Evolutionary conservation across 1,139 yeast genomes (phyloP).

Genomic region (Blastobotrys raffinosifermentans): DNA sequence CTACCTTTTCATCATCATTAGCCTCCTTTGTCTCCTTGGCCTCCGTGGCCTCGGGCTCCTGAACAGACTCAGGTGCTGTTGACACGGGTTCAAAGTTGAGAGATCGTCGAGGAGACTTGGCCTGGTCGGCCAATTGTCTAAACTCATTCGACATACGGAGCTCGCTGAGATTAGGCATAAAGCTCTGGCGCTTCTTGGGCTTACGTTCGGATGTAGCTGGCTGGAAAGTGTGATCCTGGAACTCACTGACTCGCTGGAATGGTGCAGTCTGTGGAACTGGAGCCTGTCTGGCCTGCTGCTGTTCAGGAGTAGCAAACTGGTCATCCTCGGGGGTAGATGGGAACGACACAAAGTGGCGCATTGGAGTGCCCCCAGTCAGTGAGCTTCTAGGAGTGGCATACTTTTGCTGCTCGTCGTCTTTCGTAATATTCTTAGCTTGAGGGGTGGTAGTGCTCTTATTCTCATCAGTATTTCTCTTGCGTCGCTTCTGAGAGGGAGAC

Average conservation of each 20-base stretch:
- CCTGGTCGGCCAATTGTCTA: not conserved
- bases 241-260: slow-evolving; percentile 6
- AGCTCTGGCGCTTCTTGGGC: slow-evolving; percentile 20
- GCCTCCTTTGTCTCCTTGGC: slow-evolving; percentile 6
- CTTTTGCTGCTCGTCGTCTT: slow-evolving; percentile 3
- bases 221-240: slow-evolving; percentile 13
- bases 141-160: slow-evolving; percentile 23
- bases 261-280: slow-evolving; percentile 9
- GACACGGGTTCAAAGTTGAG: not conserved
- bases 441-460: slow-evolving; percentile 1
- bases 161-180: slow-evolving; percentile 24
- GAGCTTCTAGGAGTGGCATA: not conserved
- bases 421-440: slow-evolving; percentile 1
- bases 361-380: slow-evolving; percentile 11
- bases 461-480: not conserved
- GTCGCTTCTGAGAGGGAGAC: slow-evolving; percentile 1
- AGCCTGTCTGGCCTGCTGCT: no score
- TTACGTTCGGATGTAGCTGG: slow-evolving; percentile 7
- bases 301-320: slow-evolving; percentile 7
- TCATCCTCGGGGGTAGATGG: slow-evolving; percentile 20
- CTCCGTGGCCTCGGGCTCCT: slow-evolving; percentile 6
- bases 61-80: not conserved
- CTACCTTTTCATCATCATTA: slow-evolving; percentile 5
- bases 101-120: not conserved
- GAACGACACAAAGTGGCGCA: slow-evolving; percentile 19